Evolutionary conservation across 495 filamentous ascomycete species (phyloP), one percentile per base, ranked within the genome.

Genomic region (Tuber brumale): DNA sequence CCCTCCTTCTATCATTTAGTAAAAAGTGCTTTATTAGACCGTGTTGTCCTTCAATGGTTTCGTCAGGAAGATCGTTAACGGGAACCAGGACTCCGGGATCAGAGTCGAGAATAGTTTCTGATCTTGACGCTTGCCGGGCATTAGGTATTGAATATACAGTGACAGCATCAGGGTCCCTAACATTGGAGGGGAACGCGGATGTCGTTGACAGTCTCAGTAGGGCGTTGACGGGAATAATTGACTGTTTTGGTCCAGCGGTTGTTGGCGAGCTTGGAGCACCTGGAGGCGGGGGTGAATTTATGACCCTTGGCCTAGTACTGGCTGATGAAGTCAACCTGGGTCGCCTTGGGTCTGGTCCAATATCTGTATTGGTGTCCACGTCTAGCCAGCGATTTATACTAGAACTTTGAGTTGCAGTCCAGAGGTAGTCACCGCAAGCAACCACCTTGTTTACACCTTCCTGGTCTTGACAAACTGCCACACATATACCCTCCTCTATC

Each of bases 371-470:
- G 4, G 92, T 95, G 78, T 97, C 93, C 27, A 97, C 89, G 84
- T 97, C 92, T 48, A 86, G 86, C 96, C 96, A 99, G 44, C 96
- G 88, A 83, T 98, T 97, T 83, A 99, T 97, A 69, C 93, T 97
- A 10, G 96, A 97, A 76, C 92, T 92, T 27, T 93, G 91, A 0
- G 95, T 98, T 43, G 95, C 93, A 3, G 94, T 96, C 95, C 95
- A 99, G 72, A 99, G 90, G 81, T 91, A 90, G 82, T 92, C 91
- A 41, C 91, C 92, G 43, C 89, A 89, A 42, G 91, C 90, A 73
- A 96, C 90, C 3, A 98, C 87, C 81, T 95, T 97, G 80, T 89
- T 91, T 39, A 97, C 92, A 18, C 84, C 84, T 72, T 94, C 93
- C 74, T 97, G 91, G 81, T 99, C 95, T 82, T 97, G 93, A 41